phyloP scores from a whole-genome alignment of 2,329 filamentous ascomycete genomes.

The Phaeosphaeriaceae sp. region DNA sequence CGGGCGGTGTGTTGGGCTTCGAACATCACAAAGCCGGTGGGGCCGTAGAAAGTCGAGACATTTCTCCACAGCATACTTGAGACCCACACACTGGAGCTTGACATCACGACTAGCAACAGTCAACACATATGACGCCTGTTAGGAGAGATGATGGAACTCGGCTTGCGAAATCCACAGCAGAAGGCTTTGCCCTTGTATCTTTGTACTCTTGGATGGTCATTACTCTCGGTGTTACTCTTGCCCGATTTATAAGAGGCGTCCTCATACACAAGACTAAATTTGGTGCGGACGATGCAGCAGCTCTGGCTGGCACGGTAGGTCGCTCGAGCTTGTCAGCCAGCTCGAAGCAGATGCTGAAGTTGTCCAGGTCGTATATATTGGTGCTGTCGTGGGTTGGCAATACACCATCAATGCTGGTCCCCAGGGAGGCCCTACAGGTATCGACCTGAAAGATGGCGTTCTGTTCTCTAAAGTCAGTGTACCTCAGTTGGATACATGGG shows the following conservation, averaged over 20 bases:
- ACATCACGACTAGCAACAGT: conserved; percentile 4
- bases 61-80: neutral
- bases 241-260: conserved; percentile 18
- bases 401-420: conserved; percentile 24
- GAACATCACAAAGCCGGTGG: neutral
- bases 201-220: conserved; percentile 27
- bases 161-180: conserved; percentile 13
- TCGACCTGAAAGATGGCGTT: conserved; percentile 8
- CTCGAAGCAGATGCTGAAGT: conserved; percentile 5
- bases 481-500: neutral
- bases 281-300: conserved; percentile 24
- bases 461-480: conserved; percentile 23
- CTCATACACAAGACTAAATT: conserved; percentile 20
- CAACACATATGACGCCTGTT: neutral
- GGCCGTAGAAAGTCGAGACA: neutral
- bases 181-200: conserved; percentile 24
- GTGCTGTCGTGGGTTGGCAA: conserved; percentile 20
- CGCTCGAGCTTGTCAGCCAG: neutral
- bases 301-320: conserved; percentile 19
- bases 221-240: conserved; percentile 16
- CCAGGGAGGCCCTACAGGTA: conserved; percentile 12
- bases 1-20: neutral
- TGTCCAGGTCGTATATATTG: conserved; percentile 19
- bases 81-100: neutral
- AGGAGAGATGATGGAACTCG: conserved; percentile 3